phyloP scores from a whole-genome alignment of 768 basidiomycete genomes.

The Russula earlei region DNA sequence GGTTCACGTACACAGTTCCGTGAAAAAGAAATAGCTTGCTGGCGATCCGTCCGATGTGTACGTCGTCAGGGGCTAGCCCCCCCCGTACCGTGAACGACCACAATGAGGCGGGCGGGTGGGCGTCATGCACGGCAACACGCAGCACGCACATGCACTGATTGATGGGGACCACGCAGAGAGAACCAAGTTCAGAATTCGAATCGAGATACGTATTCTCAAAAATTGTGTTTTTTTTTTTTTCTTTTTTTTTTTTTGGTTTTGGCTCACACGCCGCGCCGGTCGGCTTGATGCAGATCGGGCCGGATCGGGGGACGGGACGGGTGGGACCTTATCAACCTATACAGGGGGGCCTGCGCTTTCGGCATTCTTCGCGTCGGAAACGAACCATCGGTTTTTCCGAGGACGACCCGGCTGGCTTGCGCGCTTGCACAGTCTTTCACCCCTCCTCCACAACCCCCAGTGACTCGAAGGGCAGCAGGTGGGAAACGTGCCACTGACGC shows the following conservation, averaged over 20 bases:
- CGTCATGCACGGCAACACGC: too few species aligned
- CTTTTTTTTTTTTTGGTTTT: too few species aligned
- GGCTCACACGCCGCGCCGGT: background rate
- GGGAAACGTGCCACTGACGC: background rate
- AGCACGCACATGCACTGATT: too few species aligned
- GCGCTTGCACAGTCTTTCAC: too few species aligned
- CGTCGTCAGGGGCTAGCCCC: constrained; percentile 1
- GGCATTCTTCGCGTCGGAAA: constrained; percentile 12
- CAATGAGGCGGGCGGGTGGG: background rate
- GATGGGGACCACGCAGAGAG: too few species aligned
- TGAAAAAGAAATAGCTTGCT: background rate
- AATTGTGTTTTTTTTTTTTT: background rate
- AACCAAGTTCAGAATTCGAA: too few species aligned
- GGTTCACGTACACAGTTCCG: background rate
- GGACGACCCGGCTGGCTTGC: background rate
- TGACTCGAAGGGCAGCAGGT: constrained; percentile 2
- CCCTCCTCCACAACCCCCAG: too few species aligned
- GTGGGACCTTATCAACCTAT: constrained; percentile 16
- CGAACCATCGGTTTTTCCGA: constrained; percentile 16
- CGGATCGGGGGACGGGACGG: constrained; percentile 14
- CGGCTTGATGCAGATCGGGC: constrained; percentile 13
- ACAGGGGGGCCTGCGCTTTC: constrained; percentile 3
- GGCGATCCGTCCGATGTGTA: background rate
- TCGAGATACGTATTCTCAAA: too few species aligned
- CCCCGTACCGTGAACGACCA: background rate